phyloP scores from a whole-genome alignment of 169 alveolate genomes.

The Eimeria zaria region DNA sequence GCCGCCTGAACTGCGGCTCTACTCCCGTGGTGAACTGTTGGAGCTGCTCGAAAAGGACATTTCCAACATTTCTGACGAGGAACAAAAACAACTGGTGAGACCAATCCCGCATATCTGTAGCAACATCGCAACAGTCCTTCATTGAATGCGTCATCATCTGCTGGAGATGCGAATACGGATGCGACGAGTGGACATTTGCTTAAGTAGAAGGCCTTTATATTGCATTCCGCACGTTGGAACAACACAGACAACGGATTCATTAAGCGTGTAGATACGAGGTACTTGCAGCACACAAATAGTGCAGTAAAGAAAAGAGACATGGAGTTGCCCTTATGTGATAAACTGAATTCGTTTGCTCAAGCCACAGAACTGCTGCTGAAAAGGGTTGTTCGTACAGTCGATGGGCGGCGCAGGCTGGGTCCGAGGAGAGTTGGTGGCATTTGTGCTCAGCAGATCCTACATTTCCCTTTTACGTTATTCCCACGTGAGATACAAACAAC shows the following conservation, averaged over 20 bases:
- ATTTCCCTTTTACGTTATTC: slow-evolving; percentile 48
- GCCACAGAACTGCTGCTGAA: not conserved
- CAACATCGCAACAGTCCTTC: not conserved
- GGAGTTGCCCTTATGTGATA: not conserved
- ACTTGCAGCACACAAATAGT: not conserved
- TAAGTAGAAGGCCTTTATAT: not conserved
- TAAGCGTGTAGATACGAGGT: not conserved
- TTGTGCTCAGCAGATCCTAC: slow-evolving; percentile 47
- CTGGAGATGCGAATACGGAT: not conserved
- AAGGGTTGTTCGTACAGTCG: not conserved
- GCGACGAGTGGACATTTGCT: not conserved
- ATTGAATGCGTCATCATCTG: not conserved
- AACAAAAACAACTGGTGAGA: not conserved
- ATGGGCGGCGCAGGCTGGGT: slow-evolving; percentile 49
- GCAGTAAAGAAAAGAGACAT: not conserved
- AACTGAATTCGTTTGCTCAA: not conserved
- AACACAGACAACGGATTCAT: not conserved
- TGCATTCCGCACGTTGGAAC: not conserved
- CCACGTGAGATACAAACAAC: slow-evolving; percentile 9
- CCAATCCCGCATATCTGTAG: not conserved
- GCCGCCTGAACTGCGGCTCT: slow-evolving; percentile 62
- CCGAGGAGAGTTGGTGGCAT: slow-evolving; percentile 76
- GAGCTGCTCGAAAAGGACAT: slow-evolving; percentile 41
- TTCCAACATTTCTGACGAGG: not conserved
- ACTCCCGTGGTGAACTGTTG: slow-evolving; percentile 39